These are phyloP conservation scores for Phialophora chinensis DNA, from an alignment of 2,329 filamentous ascomycete species.

Conservation along the genomic window DNA sequence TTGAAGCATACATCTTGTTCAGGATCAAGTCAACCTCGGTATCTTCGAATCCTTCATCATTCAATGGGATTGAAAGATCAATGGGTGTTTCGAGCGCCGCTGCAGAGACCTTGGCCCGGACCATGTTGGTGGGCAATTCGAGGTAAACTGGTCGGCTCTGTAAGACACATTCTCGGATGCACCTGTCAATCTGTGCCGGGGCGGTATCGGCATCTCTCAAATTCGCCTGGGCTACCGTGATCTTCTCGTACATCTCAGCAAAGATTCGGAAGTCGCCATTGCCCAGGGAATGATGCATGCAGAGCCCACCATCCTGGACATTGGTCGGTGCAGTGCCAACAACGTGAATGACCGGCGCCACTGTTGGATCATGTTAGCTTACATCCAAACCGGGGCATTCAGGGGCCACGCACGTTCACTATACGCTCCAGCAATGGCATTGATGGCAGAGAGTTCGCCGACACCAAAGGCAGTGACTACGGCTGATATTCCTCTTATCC, in stretches of 20 bases:
- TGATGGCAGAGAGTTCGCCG: slow-evolving; percentile 54
- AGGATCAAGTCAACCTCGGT: slow-evolving; percentile 42
- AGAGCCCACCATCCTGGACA: slow-evolving; percentile 32
- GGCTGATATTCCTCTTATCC: slow-evolving; percentile 52
- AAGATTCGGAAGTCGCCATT: slow-evolving; percentile 62
- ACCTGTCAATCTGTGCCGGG: slow-evolving; percentile 59
- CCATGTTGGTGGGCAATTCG: slow-evolving; percentile 53
- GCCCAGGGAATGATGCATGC: slow-evolving; percentile 45
- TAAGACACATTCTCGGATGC: slow-evolving; percentile 57
- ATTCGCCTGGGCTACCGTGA: slow-evolving; percentile 59
- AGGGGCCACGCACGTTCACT: slow-evolving; percentile 8
- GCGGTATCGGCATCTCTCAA: slow-evolving; percentile 54
- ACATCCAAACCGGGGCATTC: slow-evolving; percentile 41
- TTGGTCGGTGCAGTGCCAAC: slow-evolving; percentile 51
- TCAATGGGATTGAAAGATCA: slow-evolving; percentile 33
- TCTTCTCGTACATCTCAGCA: slow-evolving; percentile 55
- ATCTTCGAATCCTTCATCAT: slow-evolving; percentile 39
- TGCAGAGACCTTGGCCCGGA: slow-evolving; percentile 32
- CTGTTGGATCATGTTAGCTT: slow-evolving; percentile 5
- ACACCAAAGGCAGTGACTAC: slow-evolving; percentile 66
- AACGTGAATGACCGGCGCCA: slow-evolving; percentile 65
- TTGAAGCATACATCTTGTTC: slow-evolving; percentile 52
- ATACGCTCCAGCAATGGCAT: slow-evolving; percentile 55
- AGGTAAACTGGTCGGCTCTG: slow-evolving; percentile 64
- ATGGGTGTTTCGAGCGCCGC: slow-evolving; percentile 30